Evolutionary conservation across 1,284 basidiomycete species (phyloP), one percentile per base, ranked within the genome.

Genomic region (Melampsora abietis-canadensis): DNA sequence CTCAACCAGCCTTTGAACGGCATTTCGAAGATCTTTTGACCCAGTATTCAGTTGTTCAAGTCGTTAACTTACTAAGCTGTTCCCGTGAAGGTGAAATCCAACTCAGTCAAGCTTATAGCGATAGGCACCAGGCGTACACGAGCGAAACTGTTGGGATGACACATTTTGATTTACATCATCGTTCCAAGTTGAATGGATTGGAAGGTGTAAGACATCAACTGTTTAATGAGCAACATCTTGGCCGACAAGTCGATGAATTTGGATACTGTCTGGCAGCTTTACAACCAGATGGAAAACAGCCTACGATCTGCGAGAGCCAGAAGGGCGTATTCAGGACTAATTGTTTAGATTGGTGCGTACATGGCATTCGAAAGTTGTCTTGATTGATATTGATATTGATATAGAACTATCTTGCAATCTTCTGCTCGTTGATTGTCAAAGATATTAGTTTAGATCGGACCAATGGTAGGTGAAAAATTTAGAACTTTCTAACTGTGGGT

Each of bases 111-210:
- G 89, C 92, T 8, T 99, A 98, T 81, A 87, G 86, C 40, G 87
- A 88, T 47, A 91, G 94, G 80, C 84, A 95, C 8, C 44, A 44
- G 84, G 86, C 76, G 85, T 86, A 66, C 79, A 81, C 30, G 80
- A 77, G 85, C 84, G 85, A 66, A 83, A 90, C 70, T 83, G 86
- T 79, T 19, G 80, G 47, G 47, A 88, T 96, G 75, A 94, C 92
- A 0, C 88, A 93, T 78, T 98, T 93, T 79, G 96, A 99, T 82
- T 98, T 99, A 80, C 96, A 99, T 80, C 87, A 88, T 48, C 87
- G 88, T 7, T 91, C 94, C 30, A 86, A 87, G 79, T 83, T 88
- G n/a, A 88, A 88, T 46, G 95, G 96, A 4, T 92, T 98, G 80
- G 95, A 98, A 76, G 89, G 87, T 69, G 88, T 97, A 34, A 84